Base-by-base conservation (phyloP, 352 stramenopile species). In the Blastocystis sp. region DNA sequence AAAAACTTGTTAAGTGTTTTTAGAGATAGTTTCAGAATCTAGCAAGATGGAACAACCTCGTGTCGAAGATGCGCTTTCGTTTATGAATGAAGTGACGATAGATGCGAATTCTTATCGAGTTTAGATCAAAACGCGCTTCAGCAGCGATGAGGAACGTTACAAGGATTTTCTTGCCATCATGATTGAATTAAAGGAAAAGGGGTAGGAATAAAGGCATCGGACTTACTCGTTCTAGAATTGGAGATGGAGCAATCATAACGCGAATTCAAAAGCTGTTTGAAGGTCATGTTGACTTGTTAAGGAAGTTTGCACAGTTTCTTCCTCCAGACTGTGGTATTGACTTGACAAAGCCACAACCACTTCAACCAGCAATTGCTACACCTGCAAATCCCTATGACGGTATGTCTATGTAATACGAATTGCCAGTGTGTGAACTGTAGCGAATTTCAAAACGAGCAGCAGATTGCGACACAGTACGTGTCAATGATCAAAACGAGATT, bases 401-500 rank as follows among this genome's bases (percentile, higher is more conserved):
- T 16, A 24, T 39, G n/a, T 46, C 35, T 5, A 46, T 43, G 29
- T 65, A 39, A 16, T 35, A 2, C 5, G 21, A 21, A 1, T 35
- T n/a, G 39, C 11, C 11, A 3, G 24, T 16, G 12, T 73, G 27
- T 74, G 14, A 46, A n/a, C 9, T n/a, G 12, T 74, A 78, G 66
- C 12, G 43, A 59, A 12, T 27, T 56, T 27, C 16, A 27, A 39
- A 78, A 57, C 16, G 52, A 69, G 24, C 59, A 85, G 32, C 12
- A 71, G 21, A 35, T 69, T 21, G 74, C 74, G 21, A 73, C 35
- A 24, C 11, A 69, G 12, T 85, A 73, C 39, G 52, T 88, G 0
- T 95, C 93, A 0, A 98, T 94, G 9, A 99, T 99, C 90, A 98
- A 98, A 90, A 96, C 98, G 89, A 93, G 96, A 42, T 99, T 98